phyloP scores from a whole-genome alignment of 129 eudicot genomes.

The Chrysanthemum lavandulifolium region DNA sequence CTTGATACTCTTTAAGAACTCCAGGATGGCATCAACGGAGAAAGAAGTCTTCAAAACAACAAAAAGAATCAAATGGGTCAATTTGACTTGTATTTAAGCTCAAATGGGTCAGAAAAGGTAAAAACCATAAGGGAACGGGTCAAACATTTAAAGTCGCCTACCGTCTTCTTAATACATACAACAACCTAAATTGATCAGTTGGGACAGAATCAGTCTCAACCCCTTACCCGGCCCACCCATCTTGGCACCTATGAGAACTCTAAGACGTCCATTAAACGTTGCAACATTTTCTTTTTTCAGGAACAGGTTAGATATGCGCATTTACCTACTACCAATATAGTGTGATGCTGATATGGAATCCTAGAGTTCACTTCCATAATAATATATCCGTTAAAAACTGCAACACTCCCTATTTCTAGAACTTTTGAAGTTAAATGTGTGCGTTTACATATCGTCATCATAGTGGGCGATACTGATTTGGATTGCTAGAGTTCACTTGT shows the following conservation, averaged over 20 bases:
- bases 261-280: not conserved
- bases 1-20: conserved; percentile 39
- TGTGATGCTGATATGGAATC: too few species aligned
- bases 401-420: too few species aligned
- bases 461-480: not conserved
- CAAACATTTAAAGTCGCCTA: too few species aligned
- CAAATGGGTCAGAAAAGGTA: too few species aligned
- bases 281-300: not conserved
- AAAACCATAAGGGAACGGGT: too few species aligned
- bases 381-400: too few species aligned
- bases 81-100: not conserved
- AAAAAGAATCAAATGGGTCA: conserved; percentile 10
- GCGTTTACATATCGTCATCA: not conserved
- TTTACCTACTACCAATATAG: not conserved
- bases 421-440: not conserved
- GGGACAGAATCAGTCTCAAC: too few species aligned
- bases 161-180: too few species aligned
- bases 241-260: not conserved
- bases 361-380: too few species aligned
- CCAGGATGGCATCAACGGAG: conserved; percentile 44
- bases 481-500: not conserved
- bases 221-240: too few species aligned
- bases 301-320: not conserved
- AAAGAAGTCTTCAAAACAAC: conserved; percentile 42
- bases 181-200: not conserved